These are phyloP conservation scores for Cladosporium sp. DNA, from an alignment of 2,329 filamentous ascomycete species.

Conservation along the genomic window DNA sequence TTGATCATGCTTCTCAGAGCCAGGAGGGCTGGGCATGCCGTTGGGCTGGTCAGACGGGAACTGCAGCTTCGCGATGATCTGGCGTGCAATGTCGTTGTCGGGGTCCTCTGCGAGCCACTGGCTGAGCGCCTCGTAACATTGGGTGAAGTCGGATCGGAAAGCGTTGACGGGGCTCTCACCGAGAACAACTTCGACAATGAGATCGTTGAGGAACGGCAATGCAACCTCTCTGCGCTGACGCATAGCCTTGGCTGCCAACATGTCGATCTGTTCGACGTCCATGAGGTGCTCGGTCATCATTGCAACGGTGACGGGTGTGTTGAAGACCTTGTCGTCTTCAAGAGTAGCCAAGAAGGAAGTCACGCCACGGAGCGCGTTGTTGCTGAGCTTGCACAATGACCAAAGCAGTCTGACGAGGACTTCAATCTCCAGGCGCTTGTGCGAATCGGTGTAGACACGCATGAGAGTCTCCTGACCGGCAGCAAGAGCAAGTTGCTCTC, in stretches of 20 bases:
- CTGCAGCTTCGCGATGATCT: slow-evolving; percentile 69
- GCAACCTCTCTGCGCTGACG: slow-evolving; percentile 69
- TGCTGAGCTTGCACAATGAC: slow-evolving; percentile 64
- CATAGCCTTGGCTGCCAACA: slow-evolving; percentile 72
- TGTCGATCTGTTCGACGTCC: slow-evolving; percentile 60
- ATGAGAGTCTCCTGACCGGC: slow-evolving; percentile 51
- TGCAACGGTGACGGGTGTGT: slow-evolving; percentile 61
- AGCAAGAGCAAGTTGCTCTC: slow-evolving; percentile 58
- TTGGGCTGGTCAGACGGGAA: slow-evolving; percentile 59
- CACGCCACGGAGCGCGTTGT: slow-evolving; percentile 57
- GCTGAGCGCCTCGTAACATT: slow-evolving; percentile 78
- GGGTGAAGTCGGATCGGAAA: slow-evolving; percentile 81
- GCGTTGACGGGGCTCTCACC: slow-evolving; percentile 71
- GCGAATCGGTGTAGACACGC: slow-evolving; percentile 57
- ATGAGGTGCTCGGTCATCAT: slow-evolving; percentile 62
- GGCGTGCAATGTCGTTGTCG: slow-evolving; percentile 64
- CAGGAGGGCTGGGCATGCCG: slow-evolving; percentile 58
- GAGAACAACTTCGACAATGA: slow-evolving; percentile 77
- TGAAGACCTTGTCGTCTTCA: slow-evolving; percentile 64
- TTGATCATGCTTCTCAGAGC: slow-evolving; percentile 70
- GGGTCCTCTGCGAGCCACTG: slow-evolving; percentile 78
- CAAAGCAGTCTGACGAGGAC: slow-evolving; percentile 63
- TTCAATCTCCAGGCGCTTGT: slow-evolving; percentile 62
- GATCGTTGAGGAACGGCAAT: slow-evolving; percentile 75
- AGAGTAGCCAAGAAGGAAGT: slow-evolving; percentile 52